phyloP scores from a whole-genome alignment of 192 early-diverging fungal genomes.

The Mycoemilia scoparia region DNA sequence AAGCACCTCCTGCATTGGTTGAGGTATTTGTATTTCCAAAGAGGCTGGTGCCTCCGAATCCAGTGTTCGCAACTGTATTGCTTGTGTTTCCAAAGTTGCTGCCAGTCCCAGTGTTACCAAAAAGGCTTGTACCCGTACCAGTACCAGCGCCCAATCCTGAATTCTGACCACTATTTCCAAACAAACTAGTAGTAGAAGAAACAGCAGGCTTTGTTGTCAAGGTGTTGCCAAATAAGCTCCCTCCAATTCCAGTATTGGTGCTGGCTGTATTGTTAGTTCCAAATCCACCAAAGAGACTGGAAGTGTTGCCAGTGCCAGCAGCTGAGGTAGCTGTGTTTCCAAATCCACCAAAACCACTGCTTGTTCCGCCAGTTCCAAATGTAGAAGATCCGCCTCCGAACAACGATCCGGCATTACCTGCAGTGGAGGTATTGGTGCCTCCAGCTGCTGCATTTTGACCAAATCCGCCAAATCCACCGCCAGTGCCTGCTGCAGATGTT shows the following conservation, averaged over 20 bases:
- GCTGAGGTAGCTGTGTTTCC: conserved; percentile 6
- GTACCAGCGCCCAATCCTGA: conserved; percentile 5
- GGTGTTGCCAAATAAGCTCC: conserved; percentile 11
- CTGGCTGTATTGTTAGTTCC: conserved; percentile 10
- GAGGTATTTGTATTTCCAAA: conserved; percentile 4
- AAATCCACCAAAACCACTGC: conserved; percentile 25
- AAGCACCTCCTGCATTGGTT: conserved; percentile 8
- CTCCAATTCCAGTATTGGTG: conserved; percentile 4
- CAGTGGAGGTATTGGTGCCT: conserved; percentile 5
- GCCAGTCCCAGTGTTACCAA: conserved; percentile 7
- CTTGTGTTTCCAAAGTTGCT: conserved; percentile 7
- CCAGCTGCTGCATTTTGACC: conserved; percentile 13
- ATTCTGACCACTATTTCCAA: conserved; percentile 13
- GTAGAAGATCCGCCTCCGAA: conserved; percentile 4
- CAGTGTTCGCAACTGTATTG: conserved; percentile 2
- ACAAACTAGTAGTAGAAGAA: background rate
- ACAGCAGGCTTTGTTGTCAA: conserved; percentile 1
- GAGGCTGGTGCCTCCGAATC: conserved; percentile 7
- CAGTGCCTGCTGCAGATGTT: conserved; percentile 2
- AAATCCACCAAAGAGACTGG: conserved; percentile 9
- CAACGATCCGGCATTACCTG: conserved; percentile 1
- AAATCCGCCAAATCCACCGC: conserved; percentile 7
- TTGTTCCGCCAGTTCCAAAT: conserved; percentile 16
- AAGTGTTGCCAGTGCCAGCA: conserved; percentile 4
- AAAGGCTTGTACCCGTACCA: conserved; percentile 2